Base-by-base conservation (phyloP, 495 filamentous ascomycete species). In the Penicillium subrubescens region DNA sequence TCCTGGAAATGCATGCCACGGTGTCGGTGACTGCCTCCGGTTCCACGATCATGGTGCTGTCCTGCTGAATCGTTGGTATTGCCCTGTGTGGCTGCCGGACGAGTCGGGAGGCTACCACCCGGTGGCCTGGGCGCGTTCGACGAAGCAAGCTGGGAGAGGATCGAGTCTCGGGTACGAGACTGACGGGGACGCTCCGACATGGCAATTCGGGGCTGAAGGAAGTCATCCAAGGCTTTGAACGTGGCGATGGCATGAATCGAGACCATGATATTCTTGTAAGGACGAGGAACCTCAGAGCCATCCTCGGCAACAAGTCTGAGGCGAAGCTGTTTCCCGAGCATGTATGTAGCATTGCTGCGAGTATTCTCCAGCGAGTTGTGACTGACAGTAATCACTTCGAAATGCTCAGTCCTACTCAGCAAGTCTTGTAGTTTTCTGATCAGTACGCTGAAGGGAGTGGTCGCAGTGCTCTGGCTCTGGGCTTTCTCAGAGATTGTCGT, bases 201-300 rank as follows among this genome's bases (percentile, higher is more conserved):
- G 67, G 82, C 92, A 59, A 99, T 97, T 59, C 94, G 83, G 3
- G 96, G 95, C 57, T 94, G 88, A 48, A 99, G 82, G 78, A 97
- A 99, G 73, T 99, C 96, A 71, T 98, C 95, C 33, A 99, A 79
- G 2, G 95, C 90, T 73, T 98, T 98, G 78, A 99, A 97, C 0
- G 93, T 97, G 10, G 96, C 94, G 73, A 99, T 98, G 33, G 96
- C 96, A 77, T 99, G 96, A 64, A 99, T 98, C 6, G 93, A 94
- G 17, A 99, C 94, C 89, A 96, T 97, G 65, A 98, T 93, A 63
- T 93, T 97, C 35, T 90, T 87, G 69, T 94, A 98, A 15, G 88
- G 79, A 25, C 86, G 83, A 27, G 94, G 94, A 55, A 98, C 93
- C 31, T 96, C 90, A 0, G 92, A 92, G 41, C 92, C 90, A 1